phyloP scores from a whole-genome alignment of 2,329 filamentous ascomycete species.

The Calonectria ilicicola region DNA sequence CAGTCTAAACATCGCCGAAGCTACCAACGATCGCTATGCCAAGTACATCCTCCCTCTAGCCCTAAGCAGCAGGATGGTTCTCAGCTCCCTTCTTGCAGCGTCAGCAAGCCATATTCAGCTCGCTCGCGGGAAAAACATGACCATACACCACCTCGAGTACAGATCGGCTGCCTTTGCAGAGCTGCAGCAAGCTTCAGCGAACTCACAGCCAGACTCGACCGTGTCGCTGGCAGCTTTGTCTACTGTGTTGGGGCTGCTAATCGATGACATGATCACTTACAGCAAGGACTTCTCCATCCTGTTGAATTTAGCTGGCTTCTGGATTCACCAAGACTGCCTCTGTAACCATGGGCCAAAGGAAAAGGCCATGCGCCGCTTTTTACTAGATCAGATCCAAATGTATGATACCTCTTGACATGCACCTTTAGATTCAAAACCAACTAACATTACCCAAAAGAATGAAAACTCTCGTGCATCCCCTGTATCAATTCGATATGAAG shows the following conservation, averaged over 20 bases:
- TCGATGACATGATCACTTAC: constrained; percentile 11
- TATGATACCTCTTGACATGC: background rate
- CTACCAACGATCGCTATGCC: constrained; percentile 2
- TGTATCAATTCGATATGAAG: constrained; percentile 6
- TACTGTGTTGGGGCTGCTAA: background rate
- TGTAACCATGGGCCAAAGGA: constrained; percentile 1
- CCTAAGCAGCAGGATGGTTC: background rate
- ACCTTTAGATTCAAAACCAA: background rate
- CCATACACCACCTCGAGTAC: background rate
- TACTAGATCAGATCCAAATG: constrained; percentile 3
- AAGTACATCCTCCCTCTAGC: background rate
- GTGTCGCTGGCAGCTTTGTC: background rate
- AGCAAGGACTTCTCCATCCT: background rate
- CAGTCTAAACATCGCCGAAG: background rate
- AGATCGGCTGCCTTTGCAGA: background rate
- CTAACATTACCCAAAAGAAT: background rate
- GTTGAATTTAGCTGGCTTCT: background rate
- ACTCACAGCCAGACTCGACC: background rate
- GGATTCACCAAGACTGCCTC: background rate
- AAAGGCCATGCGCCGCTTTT: constrained; percentile 4
- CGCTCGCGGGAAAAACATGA: background rate
- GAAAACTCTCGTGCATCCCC: constrained; percentile 1
- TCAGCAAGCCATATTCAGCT: constrained; percentile 1
- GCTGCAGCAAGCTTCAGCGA: background rate
- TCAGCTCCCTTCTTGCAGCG: background rate